phyloP scores from a whole-genome alignment of 345 rosid genomes.

The Dovyalis caffra region DNA sequence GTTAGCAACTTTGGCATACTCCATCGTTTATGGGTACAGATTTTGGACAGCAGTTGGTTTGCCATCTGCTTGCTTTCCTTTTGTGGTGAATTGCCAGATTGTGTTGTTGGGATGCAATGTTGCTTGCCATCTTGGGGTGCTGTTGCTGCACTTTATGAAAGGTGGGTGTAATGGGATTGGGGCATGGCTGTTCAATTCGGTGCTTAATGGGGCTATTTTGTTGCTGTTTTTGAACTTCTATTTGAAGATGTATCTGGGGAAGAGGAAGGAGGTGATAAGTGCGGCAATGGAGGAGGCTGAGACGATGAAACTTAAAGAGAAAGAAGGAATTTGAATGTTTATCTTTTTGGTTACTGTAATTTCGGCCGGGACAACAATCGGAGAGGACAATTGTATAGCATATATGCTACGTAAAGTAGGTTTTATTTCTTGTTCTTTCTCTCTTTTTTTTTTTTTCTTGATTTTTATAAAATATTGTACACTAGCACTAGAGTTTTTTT shows the following conservation, averaged over 20 bases:
- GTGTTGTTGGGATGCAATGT: constrained; percentile 58
- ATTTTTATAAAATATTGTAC: no score
- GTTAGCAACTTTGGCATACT: constrained; percentile 61
- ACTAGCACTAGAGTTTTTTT: no score
- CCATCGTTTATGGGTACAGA: constrained; percentile 68
- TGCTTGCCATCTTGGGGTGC: constrained; percentile 75
- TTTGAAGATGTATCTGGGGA: constrained; percentile 33
- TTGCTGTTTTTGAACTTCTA: constrained; percentile 63
- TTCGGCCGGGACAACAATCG: background rate
- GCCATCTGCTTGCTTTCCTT: constrained; percentile 66
- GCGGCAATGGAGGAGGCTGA: background rate
- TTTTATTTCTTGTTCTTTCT: no score
- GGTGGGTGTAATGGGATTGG: constrained; percentile 96
- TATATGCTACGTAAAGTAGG: no score
- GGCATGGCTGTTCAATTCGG: constrained; percentile 81
- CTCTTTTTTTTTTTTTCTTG: no score
- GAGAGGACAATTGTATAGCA: no score
- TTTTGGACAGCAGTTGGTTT: constrained; percentile 71
- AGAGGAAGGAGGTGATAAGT: background rate
- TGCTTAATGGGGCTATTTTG: constrained; percentile 62
- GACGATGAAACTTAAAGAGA: background rate
- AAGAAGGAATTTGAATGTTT: background rate
- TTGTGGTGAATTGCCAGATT: constrained; percentile 66
- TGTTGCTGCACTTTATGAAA: constrained; percentile 62
- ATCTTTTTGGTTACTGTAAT: background rate